These are phyloP conservation scores for Phytophthora sp. DNA, from an alignment of 352 stramenopile species.

Conservation along the genomic window DNA sequence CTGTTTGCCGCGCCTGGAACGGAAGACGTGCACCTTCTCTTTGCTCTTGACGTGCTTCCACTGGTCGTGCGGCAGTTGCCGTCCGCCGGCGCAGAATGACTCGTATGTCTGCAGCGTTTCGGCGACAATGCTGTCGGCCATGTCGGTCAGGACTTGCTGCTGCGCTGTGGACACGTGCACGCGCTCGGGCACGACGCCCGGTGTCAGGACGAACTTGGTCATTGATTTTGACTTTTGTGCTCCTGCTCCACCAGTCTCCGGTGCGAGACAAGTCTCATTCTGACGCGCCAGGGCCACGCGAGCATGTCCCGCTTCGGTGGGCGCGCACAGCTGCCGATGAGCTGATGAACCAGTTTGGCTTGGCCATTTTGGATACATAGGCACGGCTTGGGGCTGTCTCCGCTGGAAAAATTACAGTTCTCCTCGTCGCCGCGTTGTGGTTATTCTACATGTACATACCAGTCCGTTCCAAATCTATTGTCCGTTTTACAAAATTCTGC, in stretches of 20 bases:
- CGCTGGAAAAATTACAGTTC: slow-evolving; percentile 11
- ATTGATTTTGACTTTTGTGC: background rate
- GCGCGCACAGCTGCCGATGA: too few relatives aligned
- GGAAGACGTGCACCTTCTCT: slow-evolving; percentile 59
- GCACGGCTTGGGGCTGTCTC: slow-evolving; percentile 16
- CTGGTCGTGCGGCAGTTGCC: slow-evolving; percentile 37
- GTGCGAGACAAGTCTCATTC: slow-evolving; percentile 20
- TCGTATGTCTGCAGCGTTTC: slow-evolving; percentile 63
- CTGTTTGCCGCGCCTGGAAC: slow-evolving; percentile 39
- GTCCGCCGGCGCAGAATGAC: slow-evolving; percentile 43
- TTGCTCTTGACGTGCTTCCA: slow-evolving; percentile 64
- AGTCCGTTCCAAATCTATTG: too few relatives aligned
- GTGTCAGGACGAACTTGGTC: slow-evolving; percentile 13
- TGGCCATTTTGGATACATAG: slow-evolving; percentile 30
- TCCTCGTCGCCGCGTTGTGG: slow-evolving; percentile 21
- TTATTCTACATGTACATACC: too few relatives aligned
- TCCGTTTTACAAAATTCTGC: too few relatives aligned
- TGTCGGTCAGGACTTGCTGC: slow-evolving; percentile 47
- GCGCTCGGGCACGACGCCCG: slow-evolving; percentile 25
- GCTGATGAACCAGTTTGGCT: slow-evolving; percentile 27
- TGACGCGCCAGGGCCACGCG: slow-evolving; percentile 3
- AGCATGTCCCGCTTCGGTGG: slow-evolving; percentile 14
- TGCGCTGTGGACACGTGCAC: slow-evolving; percentile 28
- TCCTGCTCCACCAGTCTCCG: background rate
- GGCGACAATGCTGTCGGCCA: slow-evolving; percentile 56